Conservation (phyloP, 768 basidiomycete species). For the Boletus rubropictus region DNA sequence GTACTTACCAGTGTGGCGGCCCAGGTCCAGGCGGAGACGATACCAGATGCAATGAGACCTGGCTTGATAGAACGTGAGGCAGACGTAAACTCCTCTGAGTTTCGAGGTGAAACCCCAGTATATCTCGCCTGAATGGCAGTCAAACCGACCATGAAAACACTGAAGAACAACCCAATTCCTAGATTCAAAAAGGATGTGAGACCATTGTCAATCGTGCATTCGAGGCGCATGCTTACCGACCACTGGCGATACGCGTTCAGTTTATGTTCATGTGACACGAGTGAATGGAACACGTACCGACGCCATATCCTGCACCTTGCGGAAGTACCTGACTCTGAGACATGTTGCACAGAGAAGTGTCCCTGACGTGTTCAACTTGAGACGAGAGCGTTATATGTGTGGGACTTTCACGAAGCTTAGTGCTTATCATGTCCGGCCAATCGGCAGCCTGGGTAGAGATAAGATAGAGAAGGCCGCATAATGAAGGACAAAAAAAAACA, state of each 20-base stretch:
- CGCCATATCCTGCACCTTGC: constrained; percentile 82
- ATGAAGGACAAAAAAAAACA: neutral
- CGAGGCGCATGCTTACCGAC: constrained; percentile 36
- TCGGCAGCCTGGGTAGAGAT: constrained; percentile 7
- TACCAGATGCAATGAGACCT: constrained; percentile 87
- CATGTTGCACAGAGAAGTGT: constrained; percentile 11
- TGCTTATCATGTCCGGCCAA: too few species aligned
- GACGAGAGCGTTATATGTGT: constrained; percentile 10
- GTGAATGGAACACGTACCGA: constrained; percentile 41
- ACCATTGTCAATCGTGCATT: neutral
- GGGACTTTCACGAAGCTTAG: neutral
- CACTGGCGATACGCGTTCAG: constrained; percentile 31
- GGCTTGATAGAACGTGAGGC: constrained; percentile 84
- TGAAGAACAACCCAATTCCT: constrained; percentile 89
- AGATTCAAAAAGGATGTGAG: constrained; percentile 4
- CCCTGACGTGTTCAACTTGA: neutral
- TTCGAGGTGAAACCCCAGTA: constrained; percentile 72
- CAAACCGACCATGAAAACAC: constrained; percentile 69
- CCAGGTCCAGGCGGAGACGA: constrained; percentile 93
- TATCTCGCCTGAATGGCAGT: constrained; percentile 82
- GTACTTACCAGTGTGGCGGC: constrained; percentile 61
- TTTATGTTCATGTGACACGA: neutral
- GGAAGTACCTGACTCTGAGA: constrained; percentile 46
- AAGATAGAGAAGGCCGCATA: constrained; percentile 4
- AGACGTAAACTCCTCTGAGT: constrained; percentile 78